Base-by-base conservation (phyloP, 73 alveolate species). In the Paramecium bursaria region DNA sequence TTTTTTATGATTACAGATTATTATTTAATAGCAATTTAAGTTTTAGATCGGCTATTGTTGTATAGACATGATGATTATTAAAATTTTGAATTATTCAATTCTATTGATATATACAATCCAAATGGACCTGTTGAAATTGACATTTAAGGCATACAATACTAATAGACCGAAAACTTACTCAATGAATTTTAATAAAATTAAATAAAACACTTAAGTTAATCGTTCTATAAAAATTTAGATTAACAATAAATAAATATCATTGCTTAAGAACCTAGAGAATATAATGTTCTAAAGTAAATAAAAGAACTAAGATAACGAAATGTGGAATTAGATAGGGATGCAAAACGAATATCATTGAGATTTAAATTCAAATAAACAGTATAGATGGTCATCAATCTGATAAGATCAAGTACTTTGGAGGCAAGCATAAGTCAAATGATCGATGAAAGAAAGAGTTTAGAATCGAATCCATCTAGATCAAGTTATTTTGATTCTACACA, bases 331-430 rank as follows among this genome's bases (percentile, higher is more conserved):
- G 33, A 57, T 57, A 17, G 27, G 2, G 2, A 30, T 23, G 76
- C 27, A 57, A 10, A 30, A 14, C 27, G 33, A 30, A 42, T 30
- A 14, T 10, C 76, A 30, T 48, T 48, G 1, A 15, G 27, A 25
- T 30, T 13, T 57, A 57, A 57, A n/a, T 57, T 57, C 15, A 11
- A 57, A 15, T 30, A 50, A 30, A 57, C 76, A 14, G 76, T 57
- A 23, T 30, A 57, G 33, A 57, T 30, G 51, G 33, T 57, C 7
- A 27, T 57, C 1, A 29, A 26, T 1, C 11, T 57, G 76, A 57
- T 57, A 2, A 23, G 76, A 27, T 30, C 27, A 23, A 57, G 33
- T 30, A 30, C 76, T 9, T 1, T 57, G 14, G 76, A 57, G 27
- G 76, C 27, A 57, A 10, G 27, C 17, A 48, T 30, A 0, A 27